Base-by-base conservation (phyloP, 2,329 filamentous ascomycete species). In the Bertia moriformis region DNA sequence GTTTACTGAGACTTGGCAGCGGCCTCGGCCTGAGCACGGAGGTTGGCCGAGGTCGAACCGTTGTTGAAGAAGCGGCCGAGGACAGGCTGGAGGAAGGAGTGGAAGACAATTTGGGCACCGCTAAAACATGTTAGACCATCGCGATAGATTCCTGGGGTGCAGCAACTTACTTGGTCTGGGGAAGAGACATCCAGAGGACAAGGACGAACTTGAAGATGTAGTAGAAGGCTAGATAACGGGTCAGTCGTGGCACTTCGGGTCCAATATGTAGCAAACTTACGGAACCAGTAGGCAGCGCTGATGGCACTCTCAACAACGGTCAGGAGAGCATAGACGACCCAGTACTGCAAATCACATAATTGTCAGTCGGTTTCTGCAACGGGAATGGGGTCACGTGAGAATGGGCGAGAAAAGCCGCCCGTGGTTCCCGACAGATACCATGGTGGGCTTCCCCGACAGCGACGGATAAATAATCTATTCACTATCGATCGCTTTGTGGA, bases 121-220 rank as follows among this genome's bases (percentile, higher is more conserved):
- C 74, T 79, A 18, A n/a, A n/a, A n/a, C n/a, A n/a, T n/a, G n/a
- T n/a, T n/a, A n/a, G n/a, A n/a, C n/a, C n/a, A n/a, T n/a, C n/a
- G n/a, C n/a, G n/a, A n/a, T n/a, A n/a, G n/a, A n/a, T n/a, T n/a
- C n/a, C n/a, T n/a, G n/a, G n/a, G n/a, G n/a, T n/a, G n/a, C n/a
- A n/a, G n/a, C 15, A 19, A 56, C 68, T 52, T 70, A 79, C 74
- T 61, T 61, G 58, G 76, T 80, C 62, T 79, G 73, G 52, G 77
- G 77, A 49, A 82, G 74, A 46, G 77, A 66, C 71, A 82, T 78
- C 78, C 78, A 82, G 53, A 82, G 67, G 54, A 81, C 63, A 45
- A 80, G 65, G 55, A 76, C 65, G 52, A 82, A 80, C 63, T 82
- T 82, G 71, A 82, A 81, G 56, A 74, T 74, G 64, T 81, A 82